phyloP scores from a whole-genome alignment of 2,329 filamentous ascomycete genomes.

The Aspergillus amoenus region DNA sequence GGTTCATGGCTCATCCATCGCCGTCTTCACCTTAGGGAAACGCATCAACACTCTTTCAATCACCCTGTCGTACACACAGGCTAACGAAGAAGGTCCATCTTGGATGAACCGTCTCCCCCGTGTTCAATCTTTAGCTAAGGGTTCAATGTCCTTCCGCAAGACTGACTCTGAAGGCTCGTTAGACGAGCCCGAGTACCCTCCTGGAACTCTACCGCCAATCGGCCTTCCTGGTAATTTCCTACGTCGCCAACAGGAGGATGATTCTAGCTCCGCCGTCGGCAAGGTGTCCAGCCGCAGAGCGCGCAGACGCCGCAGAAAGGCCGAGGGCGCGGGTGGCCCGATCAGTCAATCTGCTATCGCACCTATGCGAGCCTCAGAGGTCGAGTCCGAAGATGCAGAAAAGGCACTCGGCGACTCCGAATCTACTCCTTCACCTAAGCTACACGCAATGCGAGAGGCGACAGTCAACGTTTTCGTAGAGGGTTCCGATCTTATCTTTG shows the following conservation, averaged over 20 bases:
- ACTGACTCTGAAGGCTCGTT: conserved; percentile 63
- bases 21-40: conserved; percentile 95
- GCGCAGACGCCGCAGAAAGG: conserved; percentile 62
- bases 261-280: conserved; percentile 57
- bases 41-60: conserved; percentile 95
- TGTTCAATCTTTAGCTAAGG: conserved; percentile 79
- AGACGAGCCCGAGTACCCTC: conserved; percentile 59
- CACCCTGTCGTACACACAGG: conserved; percentile 93
- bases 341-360: conserved; percentile 87
- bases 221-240: conserved; percentile 75
- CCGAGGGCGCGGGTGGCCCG: conserved; percentile 80
- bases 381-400: conserved; percentile 26
- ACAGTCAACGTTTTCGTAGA: conserved; percentile 74
- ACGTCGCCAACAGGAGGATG: conserved; percentile 74
- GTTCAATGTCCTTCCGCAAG: conserved; percentile 70
- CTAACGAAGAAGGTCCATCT: conserved; percentile 79
- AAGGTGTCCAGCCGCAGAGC: conserved; percentile 54
- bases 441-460: conserved; percentile 29
- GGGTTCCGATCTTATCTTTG: conserved; percentile 74
- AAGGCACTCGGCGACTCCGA: conserved; percentile 20
- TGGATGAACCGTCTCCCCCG: conserved; percentile 94
- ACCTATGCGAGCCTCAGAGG: conserved; percentile 53
- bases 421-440: background rate
- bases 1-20: conserved; percentile 96
- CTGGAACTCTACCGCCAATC: conserved; percentile 70